Evolutionary conservation across 176 grass and related monocot species (phyloP), one percentile per base, ranked within the genome.

Genomic region (Ananas comosus): DNA sequence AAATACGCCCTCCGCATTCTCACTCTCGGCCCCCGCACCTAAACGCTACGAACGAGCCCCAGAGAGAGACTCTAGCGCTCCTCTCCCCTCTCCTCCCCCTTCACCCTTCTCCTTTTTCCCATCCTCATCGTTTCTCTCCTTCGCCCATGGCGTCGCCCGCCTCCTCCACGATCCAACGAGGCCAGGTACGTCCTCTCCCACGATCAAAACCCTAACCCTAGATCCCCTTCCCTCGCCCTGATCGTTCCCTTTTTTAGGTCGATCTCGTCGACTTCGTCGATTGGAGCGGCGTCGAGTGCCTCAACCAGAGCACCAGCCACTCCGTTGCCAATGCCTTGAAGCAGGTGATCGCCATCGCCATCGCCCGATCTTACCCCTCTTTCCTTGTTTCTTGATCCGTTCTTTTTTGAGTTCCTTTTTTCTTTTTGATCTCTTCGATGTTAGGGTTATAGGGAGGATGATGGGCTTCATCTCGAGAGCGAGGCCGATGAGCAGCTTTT

Each of bases 221-320:
- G 42, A 11, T n/a, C 6, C 33, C 16, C 57, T 25, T 13, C 64
- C 9, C 9, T 73, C 2, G 50, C 66, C 57, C 54, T 69, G 19
- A 11, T 72, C 51, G 64, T 52, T 53, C 64, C 72, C 12, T 68
- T 50, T 25, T 65, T 72, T 13, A 99, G 95, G 95, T 92, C 76
- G 95, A 99, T 88, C 88, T 99, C 71, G 85, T 91, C 73, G 90
- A 99, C 76, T 91, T 99, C 71, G 81, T 99, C 69, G 95, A 99
- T 65, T 99, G 95, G 95, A 99, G 72, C 74, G 78, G 95, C 84
- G 87, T 99, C 21, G 95, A 99, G 70, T 99, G 95, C 78, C 95
- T 99, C 77, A 99, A 99, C 73, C 95, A 99, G 85, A 82, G 77
- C 70, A 66, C 87, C 6, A 77, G 77, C 64, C 86, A 99, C 70